These are phyloP conservation scores for Ceratocystis diversiconidia DNA, from an alignment of 2,329 filamentous ascomycete species.

Conservation along the genomic window DNA sequence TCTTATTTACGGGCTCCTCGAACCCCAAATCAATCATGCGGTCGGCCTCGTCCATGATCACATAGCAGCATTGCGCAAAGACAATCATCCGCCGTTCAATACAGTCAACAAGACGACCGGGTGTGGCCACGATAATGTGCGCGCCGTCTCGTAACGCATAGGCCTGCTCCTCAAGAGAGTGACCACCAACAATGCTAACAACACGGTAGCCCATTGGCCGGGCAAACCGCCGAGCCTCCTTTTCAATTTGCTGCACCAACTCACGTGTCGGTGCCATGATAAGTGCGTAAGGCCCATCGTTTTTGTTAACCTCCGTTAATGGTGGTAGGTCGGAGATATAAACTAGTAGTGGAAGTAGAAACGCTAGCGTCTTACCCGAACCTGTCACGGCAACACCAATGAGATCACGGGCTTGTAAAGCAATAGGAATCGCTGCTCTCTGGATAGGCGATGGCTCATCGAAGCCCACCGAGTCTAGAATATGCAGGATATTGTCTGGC, in stretches of 20 bases:
- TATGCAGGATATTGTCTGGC: constrained; percentile 61
- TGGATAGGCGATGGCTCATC: constrained; percentile 85
- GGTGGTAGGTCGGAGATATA: constrained; percentile 87
- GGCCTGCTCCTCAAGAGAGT: constrained; percentile 84
- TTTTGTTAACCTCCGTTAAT: constrained; percentile 71
- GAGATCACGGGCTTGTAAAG: constrained; percentile 81
- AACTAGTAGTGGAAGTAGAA: constrained; percentile 77
- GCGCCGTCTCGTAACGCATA: constrained; percentile 82
- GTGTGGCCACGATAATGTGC: constrained; percentile 97
- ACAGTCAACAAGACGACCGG: constrained; percentile 90
- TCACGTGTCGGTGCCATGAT: constrained; percentile 94
- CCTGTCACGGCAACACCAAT: constrained; percentile 96
- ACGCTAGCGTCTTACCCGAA: constrained; percentile 95
- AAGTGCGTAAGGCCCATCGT: constrained; percentile 93
- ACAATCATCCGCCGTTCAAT: constrained; percentile 87
- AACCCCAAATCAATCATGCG: constrained; percentile 98
- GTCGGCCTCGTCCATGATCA: constrained; percentile 99
- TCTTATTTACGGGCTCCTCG: constrained; percentile 94
- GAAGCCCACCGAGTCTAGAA: constrained; percentile 77
- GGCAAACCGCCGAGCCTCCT: constrained; percentile 86
- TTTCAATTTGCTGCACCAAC: constrained; percentile 91
- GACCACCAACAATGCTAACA: constrained; percentile 95
- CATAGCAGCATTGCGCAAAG: constrained; percentile 89
- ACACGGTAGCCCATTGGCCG: constrained; percentile 81
- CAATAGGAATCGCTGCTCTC: constrained; percentile 87